Percentiles rank a stretch among this genome's conserved stretches.
phyloP scores from a whole-genome alignment of 1,284 basidiomycete species.

The Porodaedalea pini region DNA sequence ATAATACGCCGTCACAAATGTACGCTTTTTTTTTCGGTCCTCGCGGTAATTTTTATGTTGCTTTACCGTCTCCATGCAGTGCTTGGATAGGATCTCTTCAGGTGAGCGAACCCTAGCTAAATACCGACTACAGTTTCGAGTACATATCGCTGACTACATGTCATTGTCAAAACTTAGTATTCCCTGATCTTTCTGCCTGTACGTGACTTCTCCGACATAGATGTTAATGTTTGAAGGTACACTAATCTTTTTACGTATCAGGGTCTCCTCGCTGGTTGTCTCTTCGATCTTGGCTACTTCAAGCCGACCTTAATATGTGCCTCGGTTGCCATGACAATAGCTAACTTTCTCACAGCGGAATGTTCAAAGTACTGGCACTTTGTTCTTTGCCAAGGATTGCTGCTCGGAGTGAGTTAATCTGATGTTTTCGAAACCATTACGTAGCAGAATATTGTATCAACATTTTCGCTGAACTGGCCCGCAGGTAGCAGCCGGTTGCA shows the following conservation, averaged over 20 bases:
- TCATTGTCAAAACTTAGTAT: conserved; percentile 30
- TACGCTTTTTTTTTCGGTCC: conserved; percentile 18
- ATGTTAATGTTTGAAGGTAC: conserved; percentile 15
- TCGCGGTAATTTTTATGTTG: conserved; percentile 23
- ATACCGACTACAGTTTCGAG: too few relatives aligned
- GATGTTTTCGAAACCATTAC: background rate
- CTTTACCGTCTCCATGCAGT: background rate
- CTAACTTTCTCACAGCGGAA: conserved; percentile 53
- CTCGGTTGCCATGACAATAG: conserved; percentile 43
- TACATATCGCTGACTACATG: conserved; percentile 20
- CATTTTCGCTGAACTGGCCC: background rate
- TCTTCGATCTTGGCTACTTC: conserved; percentile 60
- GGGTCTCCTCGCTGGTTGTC: conserved; percentile 42
- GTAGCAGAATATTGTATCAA: background rate
- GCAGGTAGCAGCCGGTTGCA: conserved; percentile 41
- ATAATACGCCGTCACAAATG: conserved; percentile 33
- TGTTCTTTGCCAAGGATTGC: conserved; percentile 50
- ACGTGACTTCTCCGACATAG: background rate
- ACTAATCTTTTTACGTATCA: conserved; percentile 24
- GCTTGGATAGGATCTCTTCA: background rate
- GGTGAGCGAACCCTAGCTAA: background rate
- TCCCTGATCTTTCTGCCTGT: conserved; percentile 36
- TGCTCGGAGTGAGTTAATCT: conserved; percentile 40
- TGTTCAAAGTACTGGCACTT: conserved; percentile 59
- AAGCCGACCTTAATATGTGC: conserved; percentile 40